Conservation (phyloP, 495 filamentous ascomycete species). For the Niebla homalea region DNA sequence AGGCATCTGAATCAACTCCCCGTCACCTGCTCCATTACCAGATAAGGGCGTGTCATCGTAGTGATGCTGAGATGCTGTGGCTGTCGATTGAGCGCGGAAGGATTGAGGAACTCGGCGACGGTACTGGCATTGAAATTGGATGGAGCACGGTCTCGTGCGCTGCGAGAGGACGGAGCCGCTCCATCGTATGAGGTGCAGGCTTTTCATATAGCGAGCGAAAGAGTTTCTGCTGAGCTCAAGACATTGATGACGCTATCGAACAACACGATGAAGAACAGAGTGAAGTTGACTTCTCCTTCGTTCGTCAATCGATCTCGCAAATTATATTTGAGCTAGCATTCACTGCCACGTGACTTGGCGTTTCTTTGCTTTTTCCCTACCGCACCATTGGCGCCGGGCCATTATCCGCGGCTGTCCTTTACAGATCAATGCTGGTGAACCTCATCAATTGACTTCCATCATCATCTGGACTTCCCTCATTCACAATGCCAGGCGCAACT, state of each 20-base stretch:
- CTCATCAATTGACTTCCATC: background rate
- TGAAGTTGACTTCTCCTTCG: background rate
- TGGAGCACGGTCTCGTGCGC: constrained; percentile 36
- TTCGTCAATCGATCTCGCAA: background rate
- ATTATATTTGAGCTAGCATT: background rate
- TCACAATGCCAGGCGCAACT: background rate
- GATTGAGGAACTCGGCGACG: constrained; percentile 17
- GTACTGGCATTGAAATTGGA: constrained; percentile 26
- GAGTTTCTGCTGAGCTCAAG: background rate
- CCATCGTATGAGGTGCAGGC: constrained; percentile 57
- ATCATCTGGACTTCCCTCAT: no score
- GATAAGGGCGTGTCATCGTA: constrained; percentile 1
- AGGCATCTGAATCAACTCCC: constrained; percentile 12
- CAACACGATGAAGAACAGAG: background rate
- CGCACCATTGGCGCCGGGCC: background rate
- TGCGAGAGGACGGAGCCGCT: constrained; percentile 54
- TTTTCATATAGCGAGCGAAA: constrained; percentile 43
- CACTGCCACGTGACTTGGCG: background rate
- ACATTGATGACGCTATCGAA: background rate
- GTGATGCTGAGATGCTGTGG: constrained; percentile 1
- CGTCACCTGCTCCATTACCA: no score
- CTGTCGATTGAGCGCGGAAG: constrained; percentile 17
- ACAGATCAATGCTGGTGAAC: background rate
- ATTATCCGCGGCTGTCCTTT: background rate
- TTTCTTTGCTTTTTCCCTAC: background rate